Conservation (phyloP, 179 eudicot genomes). For the Sideroxylon spinosum region DNA sequence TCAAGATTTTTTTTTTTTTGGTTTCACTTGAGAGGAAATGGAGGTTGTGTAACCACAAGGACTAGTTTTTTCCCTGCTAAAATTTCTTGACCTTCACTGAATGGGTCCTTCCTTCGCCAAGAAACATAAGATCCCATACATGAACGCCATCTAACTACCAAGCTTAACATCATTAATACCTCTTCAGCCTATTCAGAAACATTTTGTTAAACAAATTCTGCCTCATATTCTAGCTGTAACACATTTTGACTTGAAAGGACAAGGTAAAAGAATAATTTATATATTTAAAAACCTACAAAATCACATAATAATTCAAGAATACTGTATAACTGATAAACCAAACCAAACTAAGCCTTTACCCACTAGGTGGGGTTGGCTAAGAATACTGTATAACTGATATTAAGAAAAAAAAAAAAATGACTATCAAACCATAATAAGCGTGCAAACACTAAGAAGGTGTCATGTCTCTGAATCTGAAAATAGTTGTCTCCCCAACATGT, state of each 20-base stretch:
- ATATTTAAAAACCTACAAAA: slow-evolving; percentile 5
- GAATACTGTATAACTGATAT: too few species aligned
- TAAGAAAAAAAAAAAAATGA: too few species aligned
- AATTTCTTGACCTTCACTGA: not conserved
- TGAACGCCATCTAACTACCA: not conserved
- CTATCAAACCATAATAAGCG: too few species aligned
- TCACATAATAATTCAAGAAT: not conserved
- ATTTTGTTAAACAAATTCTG: too few species aligned
- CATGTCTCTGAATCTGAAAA: too few species aligned
- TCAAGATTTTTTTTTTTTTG: too few species aligned
- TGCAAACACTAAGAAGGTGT: too few species aligned
- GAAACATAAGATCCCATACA: not conserved
- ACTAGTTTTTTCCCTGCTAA: not conserved
- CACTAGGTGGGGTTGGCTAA: too few species aligned
- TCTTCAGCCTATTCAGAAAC: not conserved
- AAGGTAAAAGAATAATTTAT: not conserved
- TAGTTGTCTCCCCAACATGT: too few species aligned
- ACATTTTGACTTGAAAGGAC: not conserved
- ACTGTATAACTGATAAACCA: too few species aligned
- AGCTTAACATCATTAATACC: not conserved
- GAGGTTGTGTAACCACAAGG: not conserved
- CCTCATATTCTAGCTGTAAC: not conserved
- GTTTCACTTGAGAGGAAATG: not conserved
- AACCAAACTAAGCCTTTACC: too few species aligned
- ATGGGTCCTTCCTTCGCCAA: not conserved